A percentile compares a stretch with the other conserved stretches of the same genome.
These are phyloP conservation scores for Nidula microcarpa DNA, from an alignment of 768 basidiomycete genomes.

Conservation along the genomic window DNA sequence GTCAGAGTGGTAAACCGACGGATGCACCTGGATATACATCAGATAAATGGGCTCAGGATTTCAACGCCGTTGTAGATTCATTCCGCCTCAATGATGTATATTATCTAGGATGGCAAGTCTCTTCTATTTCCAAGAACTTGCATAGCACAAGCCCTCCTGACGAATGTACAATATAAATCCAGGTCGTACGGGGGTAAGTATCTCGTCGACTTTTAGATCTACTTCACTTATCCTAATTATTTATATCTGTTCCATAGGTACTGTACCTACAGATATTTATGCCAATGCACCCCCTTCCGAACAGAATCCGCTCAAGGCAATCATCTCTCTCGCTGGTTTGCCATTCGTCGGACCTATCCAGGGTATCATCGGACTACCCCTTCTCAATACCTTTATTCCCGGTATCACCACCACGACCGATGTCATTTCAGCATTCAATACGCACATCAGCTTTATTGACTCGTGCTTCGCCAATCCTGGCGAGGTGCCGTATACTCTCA, in stretches of 20 bases:
- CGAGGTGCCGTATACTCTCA: neutral
- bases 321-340: neutral
- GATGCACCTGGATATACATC: neutral
- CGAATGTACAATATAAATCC: no score
- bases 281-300: neutral
- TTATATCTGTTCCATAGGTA: no score
- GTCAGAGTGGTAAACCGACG: neutral
- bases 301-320: neutral
- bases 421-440: neutral
- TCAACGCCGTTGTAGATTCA: neutral
- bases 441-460: neutral
- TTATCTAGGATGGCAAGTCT: neutral
- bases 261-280: neutral
- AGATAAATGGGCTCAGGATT: neutral
- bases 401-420: neutral
- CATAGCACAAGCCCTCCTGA: neutral
- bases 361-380: neutral
- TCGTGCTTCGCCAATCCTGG: neutral
- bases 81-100: neutral
- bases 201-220: no score
- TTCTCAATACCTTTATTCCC: neutral
- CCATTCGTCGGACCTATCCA: neutral
- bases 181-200: no score
- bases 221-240: no score
- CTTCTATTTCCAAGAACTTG: neutral